phyloP scores from a whole-genome alignment of 331 rosid genomes.

The Acacia concinna region DNA sequence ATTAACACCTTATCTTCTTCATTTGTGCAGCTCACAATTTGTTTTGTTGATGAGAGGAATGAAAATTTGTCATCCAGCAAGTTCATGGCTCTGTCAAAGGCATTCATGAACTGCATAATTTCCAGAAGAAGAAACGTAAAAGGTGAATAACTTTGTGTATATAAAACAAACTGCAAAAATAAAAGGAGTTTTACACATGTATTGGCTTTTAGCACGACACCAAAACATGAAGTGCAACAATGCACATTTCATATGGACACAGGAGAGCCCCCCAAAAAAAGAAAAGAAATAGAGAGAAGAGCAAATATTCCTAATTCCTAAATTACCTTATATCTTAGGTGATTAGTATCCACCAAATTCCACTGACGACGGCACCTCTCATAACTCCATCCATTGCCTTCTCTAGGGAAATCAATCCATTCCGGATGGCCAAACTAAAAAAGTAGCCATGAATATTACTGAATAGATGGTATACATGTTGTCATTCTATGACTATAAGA shows the following conservation, averaged over 20 bases:
- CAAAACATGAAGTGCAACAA: not conserved
- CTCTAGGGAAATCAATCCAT: constrained; percentile 99
- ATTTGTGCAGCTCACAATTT: constrained; percentile 79
- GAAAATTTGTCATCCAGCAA: constrained; percentile 78
- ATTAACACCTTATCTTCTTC: constrained; percentile 78
- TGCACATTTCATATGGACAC: not conserved
- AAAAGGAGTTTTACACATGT: not conserved
- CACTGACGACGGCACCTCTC: constrained; percentile 96
- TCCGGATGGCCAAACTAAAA: constrained; percentile 96
- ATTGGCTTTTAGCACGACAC: constrained; percentile 1
- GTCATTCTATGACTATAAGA: constrained; percentile 19
- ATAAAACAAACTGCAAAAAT: constrained; percentile 17
- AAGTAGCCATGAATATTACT: constrained; percentile 24
- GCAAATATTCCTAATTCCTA: not conserved
- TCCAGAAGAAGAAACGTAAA: constrained; percentile 29
- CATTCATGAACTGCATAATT: constrained; percentile 82
- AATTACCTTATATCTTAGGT: constrained; percentile 83
- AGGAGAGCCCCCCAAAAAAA: not conserved
- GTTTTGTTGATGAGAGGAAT: constrained; percentile 77
- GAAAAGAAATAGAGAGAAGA: not conserved
- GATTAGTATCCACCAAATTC: constrained; percentile 81
- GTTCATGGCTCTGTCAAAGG: constrained; percentile 92
- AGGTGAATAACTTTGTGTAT: not conserved
- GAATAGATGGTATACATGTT: constrained; percentile 6
- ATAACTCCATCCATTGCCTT: constrained; percentile 97